phyloP scores from a whole-genome alignment of 2,329 filamentous ascomycete genomes.

The Hypoxylon sp. region DNA sequence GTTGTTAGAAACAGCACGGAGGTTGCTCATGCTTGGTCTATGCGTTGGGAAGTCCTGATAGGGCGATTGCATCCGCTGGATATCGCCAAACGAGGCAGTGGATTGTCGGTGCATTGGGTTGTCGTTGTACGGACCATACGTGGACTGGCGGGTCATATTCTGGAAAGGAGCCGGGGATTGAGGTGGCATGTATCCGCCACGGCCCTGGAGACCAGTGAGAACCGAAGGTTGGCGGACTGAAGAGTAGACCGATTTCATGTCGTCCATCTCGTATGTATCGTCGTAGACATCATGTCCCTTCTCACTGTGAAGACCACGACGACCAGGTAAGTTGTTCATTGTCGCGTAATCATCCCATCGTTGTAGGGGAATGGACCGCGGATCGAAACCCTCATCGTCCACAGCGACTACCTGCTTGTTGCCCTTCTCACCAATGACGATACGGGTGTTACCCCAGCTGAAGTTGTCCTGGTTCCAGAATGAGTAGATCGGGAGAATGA shows the following conservation, averaged over 20 bases:
- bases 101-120: conserved; percentile 75
- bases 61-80: conserved; percentile 68
- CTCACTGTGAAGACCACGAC: conserved; percentile 80
- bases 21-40: conserved; percentile 74
- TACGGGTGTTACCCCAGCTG: conserved; percentile 97
- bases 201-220: conserved; percentile 83
- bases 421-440: conserved; percentile 95
- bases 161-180: conserved; percentile 83
- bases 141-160: conserved; percentile 61
- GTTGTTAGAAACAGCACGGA: conserved; percentile 63
- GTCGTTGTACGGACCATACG: conserved; percentile 64
- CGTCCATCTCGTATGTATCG: conserved; percentile 95
- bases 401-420: conserved; percentile 91
- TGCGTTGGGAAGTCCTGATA: conserved; percentile 70
- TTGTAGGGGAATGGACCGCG: conserved; percentile 91
- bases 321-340: conserved; percentile 89
- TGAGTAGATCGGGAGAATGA: conserved; percentile 92
- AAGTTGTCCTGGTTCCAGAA: conserved; percentile 99
- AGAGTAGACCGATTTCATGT: conserved; percentile 96
- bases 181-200: conserved; percentile 83
- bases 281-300: conserved; percentile 76
- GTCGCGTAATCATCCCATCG: conserved; percentile 97
- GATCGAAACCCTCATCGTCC: conserved; percentile 89
- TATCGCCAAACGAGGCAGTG: conserved; percentile 76
- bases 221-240: conserved; percentile 91